Conservation (phyloP, 305 asterid species). For the Rubia peregrina region DNA sequence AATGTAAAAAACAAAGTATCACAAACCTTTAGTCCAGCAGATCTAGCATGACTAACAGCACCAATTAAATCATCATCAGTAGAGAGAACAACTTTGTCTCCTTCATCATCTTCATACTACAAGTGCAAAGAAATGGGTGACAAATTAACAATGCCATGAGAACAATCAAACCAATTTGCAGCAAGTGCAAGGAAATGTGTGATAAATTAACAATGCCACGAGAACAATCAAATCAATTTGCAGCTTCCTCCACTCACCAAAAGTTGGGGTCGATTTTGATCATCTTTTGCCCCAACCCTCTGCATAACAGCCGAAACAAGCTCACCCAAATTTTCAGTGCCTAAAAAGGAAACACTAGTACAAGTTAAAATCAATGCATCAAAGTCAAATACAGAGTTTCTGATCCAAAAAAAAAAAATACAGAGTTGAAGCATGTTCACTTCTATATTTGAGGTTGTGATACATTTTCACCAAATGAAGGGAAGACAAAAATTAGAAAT, state of each 20-base stretch:
- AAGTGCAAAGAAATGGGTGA: background rate
- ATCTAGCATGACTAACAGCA: conserved; percentile 71
- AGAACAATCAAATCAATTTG: background rate
- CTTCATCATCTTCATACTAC: conserved; percentile 95
- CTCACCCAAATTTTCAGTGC: conserved; percentile 66
- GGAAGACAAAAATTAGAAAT: background rate
- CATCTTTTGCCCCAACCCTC: conserved; percentile 50
- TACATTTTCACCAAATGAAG: background rate
- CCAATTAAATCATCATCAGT: conserved; percentile 69
- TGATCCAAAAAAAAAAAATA: background rate
- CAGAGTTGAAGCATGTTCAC: background rate
- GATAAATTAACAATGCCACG: no score
- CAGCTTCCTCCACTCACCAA: conserved; percentile 43
- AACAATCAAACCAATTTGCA: background rate
- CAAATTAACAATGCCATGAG: no score
- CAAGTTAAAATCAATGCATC: background rate
- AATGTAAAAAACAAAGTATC: background rate
- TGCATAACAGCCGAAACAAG: conserved; percentile 67
- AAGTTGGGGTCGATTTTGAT: conserved; percentile 52
- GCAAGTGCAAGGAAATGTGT: background rate
- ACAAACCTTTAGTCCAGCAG: conserved; percentile 64
- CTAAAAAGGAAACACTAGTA: conserved; percentile 29
- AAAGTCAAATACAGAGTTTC: background rate
- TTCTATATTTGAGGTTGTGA: background rate
- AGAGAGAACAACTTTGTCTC: conserved; percentile 81